A percentile compares a stretch with the other conserved stretches of the same genome.
These are phyloP conservation scores for Laguncularia racemosa DNA, from an alignment of 345 rosid species.

Conservation along the genomic window DNA sequence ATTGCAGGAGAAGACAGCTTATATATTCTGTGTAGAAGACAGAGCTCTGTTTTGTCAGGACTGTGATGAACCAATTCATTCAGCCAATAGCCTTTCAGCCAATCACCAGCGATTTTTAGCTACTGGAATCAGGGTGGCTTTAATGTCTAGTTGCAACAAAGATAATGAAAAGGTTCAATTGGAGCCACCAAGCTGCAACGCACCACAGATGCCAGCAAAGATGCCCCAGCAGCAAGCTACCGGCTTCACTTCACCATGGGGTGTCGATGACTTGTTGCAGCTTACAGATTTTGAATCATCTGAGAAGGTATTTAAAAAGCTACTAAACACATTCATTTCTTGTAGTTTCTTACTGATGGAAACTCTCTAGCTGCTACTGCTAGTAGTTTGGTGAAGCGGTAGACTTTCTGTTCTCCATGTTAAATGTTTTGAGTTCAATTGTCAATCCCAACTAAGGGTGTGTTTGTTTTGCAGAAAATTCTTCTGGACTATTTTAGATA, in stretches of 20 bases:
- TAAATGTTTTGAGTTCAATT: too few species aligned
- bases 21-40: constrained; percentile 96
- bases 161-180: constrained; percentile 41
- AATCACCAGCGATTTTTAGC: constrained; percentile 90
- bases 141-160: constrained; percentile 49
- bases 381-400: too few species aligned
- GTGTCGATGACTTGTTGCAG: constrained; percentile 73
- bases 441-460: too few species aligned
- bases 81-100: constrained; percentile 62
- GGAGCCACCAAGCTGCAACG: constrained; percentile 62
- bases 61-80: constrained; percentile 82
- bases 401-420: too few species aligned
- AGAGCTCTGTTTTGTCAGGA: constrained; percentile 87
- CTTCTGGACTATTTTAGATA: too few species aligned
- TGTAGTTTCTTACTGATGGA: too few species aligned
- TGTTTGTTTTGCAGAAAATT: too few species aligned
- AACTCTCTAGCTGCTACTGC: too few species aligned
- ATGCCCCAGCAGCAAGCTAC: constrained; percentile 40
- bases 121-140: constrained; percentile 82
- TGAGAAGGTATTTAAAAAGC: constrained; percentile 46
- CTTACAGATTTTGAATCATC: constrained; percentile 53
- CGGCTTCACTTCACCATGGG: constrained; percentile 51
- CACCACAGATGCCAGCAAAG: constrained; percentile 31
- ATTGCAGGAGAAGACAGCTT: constrained; percentile 84
- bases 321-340: too few species aligned